Base-by-base conservation (phyloP, 1,284 basidiomycete species). In the Tilletia caries region DNA sequence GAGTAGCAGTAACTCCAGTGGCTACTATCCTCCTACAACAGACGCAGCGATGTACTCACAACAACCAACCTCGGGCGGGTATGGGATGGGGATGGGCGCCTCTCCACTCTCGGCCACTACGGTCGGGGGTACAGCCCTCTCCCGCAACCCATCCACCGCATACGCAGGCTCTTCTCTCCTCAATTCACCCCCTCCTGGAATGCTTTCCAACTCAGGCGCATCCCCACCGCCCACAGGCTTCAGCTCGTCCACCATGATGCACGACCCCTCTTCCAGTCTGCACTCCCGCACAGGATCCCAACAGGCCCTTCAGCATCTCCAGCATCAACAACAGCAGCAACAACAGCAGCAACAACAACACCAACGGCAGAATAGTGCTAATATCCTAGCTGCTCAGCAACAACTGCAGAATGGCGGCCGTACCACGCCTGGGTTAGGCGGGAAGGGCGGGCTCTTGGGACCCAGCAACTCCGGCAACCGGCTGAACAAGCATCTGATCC, bases 211-310 rank as follows among this genome's bases (percentile, higher is more conserved):
- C 23, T 33, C 58, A 3, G 23, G 23, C 32, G 32, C 58, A 33
- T 62, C 58, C 15, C 58, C 58, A 5, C 58, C 58, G 18, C 58
- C 58, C 27, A 29, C 58, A 34, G 58, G 29, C 18, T 62, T 33
- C 58, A 62, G 58, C 32, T 62, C 58, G 32, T 62, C 58, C 6
- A 62, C 58, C 18, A 62, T 62, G 58, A 62, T 62, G 58, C 58
- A 62, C n/a, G 58, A 62, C 23, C 58, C 58, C 0, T 12, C 13
- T 13, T 18, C 18, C 13, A 33, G 29, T 34, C 58, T 62, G 20
- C 58, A 62, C 18, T 62, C 58, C 3, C 29, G 58, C 15, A 34
- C 58, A 18, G 58, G 58, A 0, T 62, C 58, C 2, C 29, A 62
- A 1, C 58, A 62, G 10, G 58, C 58, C 1, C 32, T 62, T 27